Base-by-base conservation (phyloP, 805 yeast species). In the Hanseniaspora taiwanica region DNA sequence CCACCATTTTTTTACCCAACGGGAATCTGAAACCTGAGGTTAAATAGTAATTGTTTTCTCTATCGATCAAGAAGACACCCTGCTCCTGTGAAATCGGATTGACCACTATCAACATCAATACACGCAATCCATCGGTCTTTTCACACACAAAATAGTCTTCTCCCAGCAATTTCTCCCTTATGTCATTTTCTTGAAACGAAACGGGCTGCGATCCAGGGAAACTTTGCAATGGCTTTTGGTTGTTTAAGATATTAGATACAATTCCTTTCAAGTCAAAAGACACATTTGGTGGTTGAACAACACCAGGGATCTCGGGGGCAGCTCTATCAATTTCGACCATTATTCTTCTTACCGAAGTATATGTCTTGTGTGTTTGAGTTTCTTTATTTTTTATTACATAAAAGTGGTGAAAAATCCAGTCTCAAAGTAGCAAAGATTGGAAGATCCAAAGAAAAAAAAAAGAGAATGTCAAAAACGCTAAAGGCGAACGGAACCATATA, bases 161-260 rank as follows among this genome's bases (percentile, higher is more conserved):
- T 3, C 68, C 61, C 54, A 70, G 55, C 37, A 91, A 63, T 25
- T 76, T 73, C 36, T 74, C 73, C 3, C 56, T 56, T 19, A 91
- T 65, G 60, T 89, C 96, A 25, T 69, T 64, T 41, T 84, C 68
- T 34, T 82, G 78, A 55, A 91, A 87, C 20, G 95, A 83, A 2
- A 89, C 83, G 0, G 99, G 99, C 60, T 93, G 98, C 1, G 96
- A 78, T 1, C 98, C 96, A 95, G 93, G 23, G 51, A 87, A 87
- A 1, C 61, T 49, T 43, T 56, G 55, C 5, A 60, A 49, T 14
- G 70, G 65, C 32, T 71, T 68, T 24, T 76, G 68, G 48, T 77
- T 63, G 48, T 74, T 65, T 50, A 80, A 55, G 46, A 81, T 63
- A 51, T 74, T 55, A 35, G 86, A 78, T 3, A 87, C 79, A 61